Conservation (phyloP, 345 rosid genomes). For the Luvunga scandens region DNA sequence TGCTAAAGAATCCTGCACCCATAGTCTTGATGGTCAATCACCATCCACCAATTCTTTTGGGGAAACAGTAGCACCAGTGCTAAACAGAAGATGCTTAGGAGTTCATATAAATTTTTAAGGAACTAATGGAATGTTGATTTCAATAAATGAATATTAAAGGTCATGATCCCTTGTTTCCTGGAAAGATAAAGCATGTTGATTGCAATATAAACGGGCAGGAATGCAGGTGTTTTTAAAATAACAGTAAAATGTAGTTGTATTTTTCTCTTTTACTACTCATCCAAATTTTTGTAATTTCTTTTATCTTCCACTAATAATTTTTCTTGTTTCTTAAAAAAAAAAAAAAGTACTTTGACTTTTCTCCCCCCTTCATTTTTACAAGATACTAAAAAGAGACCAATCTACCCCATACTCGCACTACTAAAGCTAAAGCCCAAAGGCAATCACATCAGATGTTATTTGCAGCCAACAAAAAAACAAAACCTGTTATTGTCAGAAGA, state of each 20-base stretch:
- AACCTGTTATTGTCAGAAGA: neutral
- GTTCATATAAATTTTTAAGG: neutral
- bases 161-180: neutral
- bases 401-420: too few relatives aligned
- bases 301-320: too few relatives aligned
- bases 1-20: neutral
- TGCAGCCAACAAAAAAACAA: neutral
- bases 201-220: neutral
- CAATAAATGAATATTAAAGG: neutral
- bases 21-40: neutral
- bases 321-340: neutral
- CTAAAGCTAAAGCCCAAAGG: neutral
- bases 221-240: neutral
- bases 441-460: neutral
- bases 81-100: conserved; percentile 1
- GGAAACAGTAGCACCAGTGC: neutral
- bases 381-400: neutral
- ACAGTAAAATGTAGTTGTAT: neutral
- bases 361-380: neutral
- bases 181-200: neutral
- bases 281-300: neutral
- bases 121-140: neutral
- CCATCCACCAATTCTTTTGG: neutral
- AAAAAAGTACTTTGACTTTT: neutral
- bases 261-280: neutral